Evolutionary conservation across 108 stramenopile species (phyloP).

Genomic region (Nannochloropsis salina): DNA sequence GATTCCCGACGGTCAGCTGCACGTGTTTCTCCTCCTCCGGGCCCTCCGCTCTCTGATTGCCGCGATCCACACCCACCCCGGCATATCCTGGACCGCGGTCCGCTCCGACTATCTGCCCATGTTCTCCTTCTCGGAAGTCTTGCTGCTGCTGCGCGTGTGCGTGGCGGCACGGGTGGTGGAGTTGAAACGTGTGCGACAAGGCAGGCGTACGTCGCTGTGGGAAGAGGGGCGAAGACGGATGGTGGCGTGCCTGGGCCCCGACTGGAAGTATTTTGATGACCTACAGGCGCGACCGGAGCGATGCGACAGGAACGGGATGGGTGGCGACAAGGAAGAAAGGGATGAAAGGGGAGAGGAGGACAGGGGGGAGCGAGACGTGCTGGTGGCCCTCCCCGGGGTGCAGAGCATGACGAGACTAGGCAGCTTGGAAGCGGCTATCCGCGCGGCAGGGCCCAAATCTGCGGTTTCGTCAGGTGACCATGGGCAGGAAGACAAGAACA

Average conservation of each 20-base stretch:
- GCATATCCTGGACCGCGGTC: neutral
- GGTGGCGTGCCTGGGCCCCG: neutral
- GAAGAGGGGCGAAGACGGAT: neutral
- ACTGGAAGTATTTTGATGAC: neutral
- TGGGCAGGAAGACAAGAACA: conserved; percentile 15
- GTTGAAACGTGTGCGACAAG: neutral
- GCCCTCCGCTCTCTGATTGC: neutral
- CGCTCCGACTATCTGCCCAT: neutral
- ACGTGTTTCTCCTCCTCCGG: neutral
- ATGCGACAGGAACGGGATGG: neutral
- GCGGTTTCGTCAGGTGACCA: neutral
- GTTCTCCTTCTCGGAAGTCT: neutral
- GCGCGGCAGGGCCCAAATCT: neutral
- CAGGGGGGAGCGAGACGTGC: neutral
- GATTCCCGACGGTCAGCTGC: conserved; percentile 3
- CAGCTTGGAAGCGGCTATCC: neutral
- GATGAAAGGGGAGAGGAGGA: neutral
- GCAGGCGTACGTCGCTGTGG: neutral
- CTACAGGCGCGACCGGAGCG: neutral
- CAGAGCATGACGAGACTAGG: neutral
- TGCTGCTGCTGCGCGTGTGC: neutral
- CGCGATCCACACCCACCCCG: neutral
- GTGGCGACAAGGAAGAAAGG: neutral
- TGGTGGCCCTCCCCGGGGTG: neutral
- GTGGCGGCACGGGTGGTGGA: neutral